Evolutionary conservation across 1,284 basidiomycete species (phyloP).

Genomic region (Waitea zeae): DNA sequence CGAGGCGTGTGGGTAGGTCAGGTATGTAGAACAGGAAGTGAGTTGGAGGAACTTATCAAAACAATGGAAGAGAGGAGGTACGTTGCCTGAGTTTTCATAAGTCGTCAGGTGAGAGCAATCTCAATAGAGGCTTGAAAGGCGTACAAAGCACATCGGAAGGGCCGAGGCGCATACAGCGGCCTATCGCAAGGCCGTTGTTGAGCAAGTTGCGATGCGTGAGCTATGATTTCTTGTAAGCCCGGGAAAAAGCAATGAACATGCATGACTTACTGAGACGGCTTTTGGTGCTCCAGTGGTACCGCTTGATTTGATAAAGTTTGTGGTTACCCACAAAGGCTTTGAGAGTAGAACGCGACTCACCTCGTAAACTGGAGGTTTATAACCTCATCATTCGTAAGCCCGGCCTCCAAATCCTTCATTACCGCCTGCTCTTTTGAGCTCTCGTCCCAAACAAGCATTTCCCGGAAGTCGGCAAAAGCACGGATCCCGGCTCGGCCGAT

Average conservation of each 20-base stretch:
- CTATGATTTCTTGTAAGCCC: slow-evolving; percentile 19
- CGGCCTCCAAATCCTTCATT: slow-evolving; percentile 21
- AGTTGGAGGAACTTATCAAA: slow-evolving; percentile 49
- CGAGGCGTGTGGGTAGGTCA: slow-evolving; percentile 33
- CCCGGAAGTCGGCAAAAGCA: slow-evolving; percentile 41
- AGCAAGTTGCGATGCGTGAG: slow-evolving; percentile 63
- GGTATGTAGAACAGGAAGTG: slow-evolving; percentile 5
- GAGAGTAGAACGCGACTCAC: slow-evolving; percentile 16
- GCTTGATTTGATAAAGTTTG: slow-evolving; percentile 17
- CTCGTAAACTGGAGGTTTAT: slow-evolving; percentile 77
- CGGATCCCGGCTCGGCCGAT: slow-evolving; percentile 25
- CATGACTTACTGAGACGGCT: slow-evolving; percentile 46
- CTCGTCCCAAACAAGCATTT: slow-evolving; percentile 45
- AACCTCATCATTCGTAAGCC: slow-evolving; percentile 43
- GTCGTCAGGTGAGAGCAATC: not conserved
- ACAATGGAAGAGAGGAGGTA: slow-evolving; percentile 71
- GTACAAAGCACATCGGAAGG: slow-evolving; percentile 48
- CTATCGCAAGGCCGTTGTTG: slow-evolving; percentile 63
- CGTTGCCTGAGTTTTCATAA: slow-evolving; percentile 37
- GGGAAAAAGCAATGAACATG: not conserved
- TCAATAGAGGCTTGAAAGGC: slow-evolving; percentile 10
- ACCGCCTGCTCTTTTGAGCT: slow-evolving; percentile 19
- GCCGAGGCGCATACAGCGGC: slow-evolving; percentile 50
- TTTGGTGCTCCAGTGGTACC: slow-evolving; percentile 69
- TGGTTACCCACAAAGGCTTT: slow-evolving; percentile 1